Conservation (phyloP, 495 filamentous ascomycete species). For the Penicillium nucicola region DNA sequence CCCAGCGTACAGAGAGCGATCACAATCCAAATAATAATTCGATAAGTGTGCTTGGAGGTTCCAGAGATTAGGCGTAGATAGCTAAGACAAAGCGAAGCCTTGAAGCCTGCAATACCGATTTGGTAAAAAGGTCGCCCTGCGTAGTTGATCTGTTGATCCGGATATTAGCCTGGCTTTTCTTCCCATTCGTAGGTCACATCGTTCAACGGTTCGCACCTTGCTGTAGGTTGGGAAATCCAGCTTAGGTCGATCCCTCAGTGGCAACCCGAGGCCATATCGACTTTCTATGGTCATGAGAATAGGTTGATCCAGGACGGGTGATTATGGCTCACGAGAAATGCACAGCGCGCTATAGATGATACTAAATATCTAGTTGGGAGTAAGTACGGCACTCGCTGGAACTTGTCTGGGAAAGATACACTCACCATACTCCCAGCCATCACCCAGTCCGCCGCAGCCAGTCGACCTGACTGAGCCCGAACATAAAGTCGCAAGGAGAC, state of each 20-base stretch:
- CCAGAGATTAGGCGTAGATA: slow-evolving; percentile 53
- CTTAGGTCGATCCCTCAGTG: slow-evolving; percentile 37
- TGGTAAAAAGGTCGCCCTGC: slow-evolving; percentile 58
- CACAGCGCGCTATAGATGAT: slow-evolving; percentile 49
- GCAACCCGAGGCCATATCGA: slow-evolving; percentile 50
- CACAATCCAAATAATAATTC: slow-evolving; percentile 45
- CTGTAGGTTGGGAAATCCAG: slow-evolving; percentile 39
- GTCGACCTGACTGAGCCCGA: slow-evolving; percentile 30
- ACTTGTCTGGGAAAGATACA: too few species aligned
- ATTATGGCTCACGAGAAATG: slow-evolving; percentile 42
- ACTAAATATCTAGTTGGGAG: slow-evolving; percentile 30
- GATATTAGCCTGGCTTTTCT: neutral
- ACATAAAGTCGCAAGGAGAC: slow-evolving; percentile 37
- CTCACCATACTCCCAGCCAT: slow-evolving; percentile 43
- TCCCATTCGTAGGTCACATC: neutral
- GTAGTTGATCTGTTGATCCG: slow-evolving; percentile 41
- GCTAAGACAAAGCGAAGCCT: slow-evolving; percentile 55
- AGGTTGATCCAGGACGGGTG: neutral
- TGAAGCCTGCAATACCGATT: slow-evolving; percentile 56
- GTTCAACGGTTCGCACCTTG: slow-evolving; percentile 15
- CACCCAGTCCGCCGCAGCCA: slow-evolving; percentile 47
- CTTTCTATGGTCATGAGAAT: slow-evolving; percentile 34
- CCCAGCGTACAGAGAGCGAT: slow-evolving; percentile 39
- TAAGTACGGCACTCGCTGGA: too few species aligned
- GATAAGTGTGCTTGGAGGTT: slow-evolving; percentile 44